A percentile compares a stretch with the other conserved stretches of the same genome.
Conservation (phyloP, 306 rosid genomes). For the Boehmeria nivea region DNA sequence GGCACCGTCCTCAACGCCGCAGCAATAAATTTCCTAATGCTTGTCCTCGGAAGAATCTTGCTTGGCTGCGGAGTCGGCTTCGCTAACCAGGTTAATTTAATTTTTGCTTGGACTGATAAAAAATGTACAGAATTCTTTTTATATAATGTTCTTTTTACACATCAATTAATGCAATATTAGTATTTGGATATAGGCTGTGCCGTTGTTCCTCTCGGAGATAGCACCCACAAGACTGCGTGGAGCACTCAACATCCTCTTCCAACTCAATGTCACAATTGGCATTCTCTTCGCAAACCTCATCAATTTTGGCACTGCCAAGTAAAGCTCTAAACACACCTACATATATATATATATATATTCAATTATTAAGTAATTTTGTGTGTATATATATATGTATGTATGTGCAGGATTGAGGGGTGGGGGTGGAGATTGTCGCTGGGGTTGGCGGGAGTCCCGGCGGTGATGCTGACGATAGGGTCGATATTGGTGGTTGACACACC, state of each 20-base stretch:
- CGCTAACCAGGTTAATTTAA: conserved; percentile 62
- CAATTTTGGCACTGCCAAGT: conserved; percentile 69
- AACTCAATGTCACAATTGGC: conserved; percentile 79
- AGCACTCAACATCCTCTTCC: conserved; percentile 77
- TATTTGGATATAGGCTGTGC: conserved; percentile 60
- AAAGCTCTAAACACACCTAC: conserved; percentile 5
- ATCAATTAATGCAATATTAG: too few species aligned
- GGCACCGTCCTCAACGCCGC: conserved; percentile 51
- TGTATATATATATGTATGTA: too few species aligned
- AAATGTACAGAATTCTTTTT: too few species aligned
- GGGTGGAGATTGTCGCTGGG: conserved; percentile 93
- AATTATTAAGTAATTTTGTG: too few species aligned
- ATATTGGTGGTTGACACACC: conserved; percentile 82
- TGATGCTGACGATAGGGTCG: conserved; percentile 64
- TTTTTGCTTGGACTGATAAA: too few species aligned
- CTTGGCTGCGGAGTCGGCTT: conserved; percentile 87
- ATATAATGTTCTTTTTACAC: not conserved
- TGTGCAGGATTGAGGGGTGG: conserved; percentile 61
- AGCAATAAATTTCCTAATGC: conserved; percentile 34
- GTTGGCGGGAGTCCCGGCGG: conserved; percentile 70
- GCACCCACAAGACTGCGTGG: conserved; percentile 94
- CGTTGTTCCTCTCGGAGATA: conserved; percentile 85
- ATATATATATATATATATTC: too few species aligned
- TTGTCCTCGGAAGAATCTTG: conserved; percentile 51
- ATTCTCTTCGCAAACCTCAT: conserved; percentile 76